phyloP scores from a whole-genome alignment of 441 rosid species.

The Bocquillonia castaneifolia region DNA sequence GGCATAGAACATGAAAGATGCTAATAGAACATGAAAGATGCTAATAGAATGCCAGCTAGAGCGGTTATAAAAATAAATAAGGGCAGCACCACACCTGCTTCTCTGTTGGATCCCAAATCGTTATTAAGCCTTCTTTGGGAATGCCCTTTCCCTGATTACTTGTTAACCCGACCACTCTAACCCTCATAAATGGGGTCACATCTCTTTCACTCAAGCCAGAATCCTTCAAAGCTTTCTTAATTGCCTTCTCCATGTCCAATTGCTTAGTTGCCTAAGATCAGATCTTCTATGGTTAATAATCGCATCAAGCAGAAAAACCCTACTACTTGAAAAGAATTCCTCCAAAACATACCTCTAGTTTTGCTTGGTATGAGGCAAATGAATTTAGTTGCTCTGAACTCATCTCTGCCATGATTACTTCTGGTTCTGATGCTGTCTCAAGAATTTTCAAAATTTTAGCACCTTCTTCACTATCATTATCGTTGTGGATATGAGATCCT shows the following conservation, averaged over 20 bases:
- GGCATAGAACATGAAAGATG: neutral
- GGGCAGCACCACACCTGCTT: slow-evolving; percentile 52
- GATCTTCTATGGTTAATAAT: slow-evolving; percentile 26
- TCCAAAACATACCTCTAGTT: slow-evolving; percentile 53
- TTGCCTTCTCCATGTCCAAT: slow-evolving; percentile 54
- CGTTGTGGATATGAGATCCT: slow-evolving; percentile 42
- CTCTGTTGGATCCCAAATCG: slow-evolving; percentile 94
- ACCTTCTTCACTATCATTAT: slow-evolving; percentile 78
- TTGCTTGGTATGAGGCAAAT: slow-evolving; percentile 61
- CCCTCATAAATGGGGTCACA: slow-evolving; percentile 82
- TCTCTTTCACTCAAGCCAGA: slow-evolving; percentile 74
- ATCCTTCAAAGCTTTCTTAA: slow-evolving; percentile 60
- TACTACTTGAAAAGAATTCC: slow-evolving; percentile 16
- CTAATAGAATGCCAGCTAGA: neutral
- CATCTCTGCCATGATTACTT: slow-evolving; percentile 94
- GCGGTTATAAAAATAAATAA: slow-evolving; percentile 12
- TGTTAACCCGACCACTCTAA: slow-evolving; percentile 73
- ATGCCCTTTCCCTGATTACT: slow-evolving; percentile 31
- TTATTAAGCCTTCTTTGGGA: slow-evolving; percentile 66
- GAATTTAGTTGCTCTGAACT: slow-evolving; percentile 73
- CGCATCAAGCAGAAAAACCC: slow-evolving; percentile 14
- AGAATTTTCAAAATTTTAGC: slow-evolving; percentile 69
- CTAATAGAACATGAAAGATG: neutral
- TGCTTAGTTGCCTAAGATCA: slow-evolving; percentile 56
- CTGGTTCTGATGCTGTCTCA: slow-evolving; percentile 87